phyloP scores from a whole-genome alignment of 176 grass and related monocot species.

The Sorghum bicolor region DNA sequence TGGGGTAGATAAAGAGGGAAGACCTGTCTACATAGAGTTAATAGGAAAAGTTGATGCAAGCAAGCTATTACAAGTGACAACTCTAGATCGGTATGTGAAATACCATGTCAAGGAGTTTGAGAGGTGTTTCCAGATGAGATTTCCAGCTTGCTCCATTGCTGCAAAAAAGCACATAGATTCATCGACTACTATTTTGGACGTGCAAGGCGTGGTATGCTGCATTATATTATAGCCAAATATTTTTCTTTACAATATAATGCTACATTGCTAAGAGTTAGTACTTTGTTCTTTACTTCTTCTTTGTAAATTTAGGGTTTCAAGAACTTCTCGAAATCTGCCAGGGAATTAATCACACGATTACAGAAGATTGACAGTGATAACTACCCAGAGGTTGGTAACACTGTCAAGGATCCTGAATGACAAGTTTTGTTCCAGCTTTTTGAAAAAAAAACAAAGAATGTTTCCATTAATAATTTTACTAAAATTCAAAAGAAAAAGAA shows the following conservation, averaged over 20 bases:
- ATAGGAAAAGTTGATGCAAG: constrained; percentile 80
- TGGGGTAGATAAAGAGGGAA: constrained; percentile 90
- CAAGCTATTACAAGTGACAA: constrained; percentile 82
- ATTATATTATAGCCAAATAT: background rate
- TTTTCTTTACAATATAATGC: constrained; percentile 8
- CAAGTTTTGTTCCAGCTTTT: constrained; percentile 1
- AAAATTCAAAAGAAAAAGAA: background rate
- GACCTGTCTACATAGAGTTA: constrained; percentile 84
- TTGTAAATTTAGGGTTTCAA: constrained; percentile 75
- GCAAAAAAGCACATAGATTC: constrained; percentile 72
- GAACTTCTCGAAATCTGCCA: constrained; percentile 86
- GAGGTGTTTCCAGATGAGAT: constrained; percentile 69
- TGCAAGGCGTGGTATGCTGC: constrained; percentile 82
- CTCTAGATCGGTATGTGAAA: constrained; percentile 79
- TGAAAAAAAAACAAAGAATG: background rate
- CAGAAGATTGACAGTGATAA: constrained; percentile 97
- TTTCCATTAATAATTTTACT: background rate
- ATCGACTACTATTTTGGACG: constrained; percentile 81
- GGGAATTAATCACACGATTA: constrained; percentile 82
- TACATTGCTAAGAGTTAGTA: constrained; percentile 11
- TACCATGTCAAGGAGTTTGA: constrained; percentile 91
- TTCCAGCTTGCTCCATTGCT: constrained; percentile 80
- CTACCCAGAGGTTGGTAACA: constrained; percentile 80
- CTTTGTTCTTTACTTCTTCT: constrained; percentile 22
- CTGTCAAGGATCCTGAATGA: background rate